Base-by-base conservation (phyloP, 345 rosid genomes). In the Theobroma cacao region DNA sequence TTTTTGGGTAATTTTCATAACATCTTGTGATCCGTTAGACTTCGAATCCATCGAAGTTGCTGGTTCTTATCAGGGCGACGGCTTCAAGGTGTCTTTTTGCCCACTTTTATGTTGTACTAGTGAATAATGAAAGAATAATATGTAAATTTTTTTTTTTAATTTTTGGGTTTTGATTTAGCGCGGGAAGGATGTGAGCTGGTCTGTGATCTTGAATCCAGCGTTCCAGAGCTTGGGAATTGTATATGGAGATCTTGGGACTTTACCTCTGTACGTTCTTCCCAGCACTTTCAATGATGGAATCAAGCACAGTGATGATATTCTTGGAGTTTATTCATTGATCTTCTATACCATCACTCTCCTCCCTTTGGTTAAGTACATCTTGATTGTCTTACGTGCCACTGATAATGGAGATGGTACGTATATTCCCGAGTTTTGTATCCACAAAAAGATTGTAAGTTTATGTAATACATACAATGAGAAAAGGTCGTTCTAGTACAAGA, bases 231-330 rank as follows among this genome's bases (percentile, higher is more conserved):
- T 73, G 20, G 76, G 76, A 11, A 40, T 73, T 10, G 62, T 73
- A 22, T 73, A 50, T 18, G 76, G 76, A 40, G 76, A 73, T 17
- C 34, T 73, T 3, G 76, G 76, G n/a, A 73, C 76, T 30, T 74
- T 66, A 2, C 77, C 77, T 14, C 48, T 74, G 12, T 74, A 74
- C 9, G 63, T n/a, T 11, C 38, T 53, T 30, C 20, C 63, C 3
- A 45, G 65, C 30, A 53, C 24, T 73, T 73, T 73, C 14, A 13
- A 38, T 1, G 43, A 56, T 0, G 76, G 76, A 7, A 53, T 74
- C 14, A 30, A 58, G 11, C 45, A 74, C 65, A 7, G n/a, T 8
- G 63, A 74, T 11, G 65, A 74, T 40, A 40, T 56, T 22, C 24
- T 74, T 50, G 75, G 41, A 31, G 67, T 62, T 38, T 41, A 34